Base-by-base conservation (phyloP, 345 rosid genomes). In the Hypericum androsaemum region DNA sequence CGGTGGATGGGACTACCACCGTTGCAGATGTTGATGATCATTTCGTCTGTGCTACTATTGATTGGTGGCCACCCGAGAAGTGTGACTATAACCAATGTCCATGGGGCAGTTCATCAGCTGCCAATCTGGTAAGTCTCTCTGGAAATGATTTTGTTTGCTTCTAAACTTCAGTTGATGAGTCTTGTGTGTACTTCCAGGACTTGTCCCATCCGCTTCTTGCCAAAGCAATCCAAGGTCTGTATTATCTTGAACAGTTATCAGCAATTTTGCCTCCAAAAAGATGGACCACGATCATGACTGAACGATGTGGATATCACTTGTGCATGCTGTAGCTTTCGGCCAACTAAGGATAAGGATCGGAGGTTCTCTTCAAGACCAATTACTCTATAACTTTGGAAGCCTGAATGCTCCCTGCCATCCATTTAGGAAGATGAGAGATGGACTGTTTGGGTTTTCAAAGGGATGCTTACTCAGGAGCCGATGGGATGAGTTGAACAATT, bases 61-160 rank as follows among this genome's bases (percentile, higher is more conserved):
- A 92, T 60, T 92, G 98, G 98, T 92, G 98, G 98, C 98, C 98
- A 59, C 95, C 80, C 69, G 95, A 92, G 54, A 92, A 92, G 72
- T 92, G 98, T 61, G 70, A 88, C 73, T 92, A 92, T 71, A 48
- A 83, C 35, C 86, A 80, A 35, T 92, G 98, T 60, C 97, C 98
- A 1, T 92, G 98, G 97, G 82, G 80, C 12, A 69, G 85, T 70
- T 62, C 97, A 50, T 92, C 98, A 40, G 94, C 56, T 7, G 68
- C 71, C 44, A 85, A 85, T 70, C 64, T 92, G 89, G 98, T 81
- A 73, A 68, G 78, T 32, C 37, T 37, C 36, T 41, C 11, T 59
- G 6, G 42, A n/a, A n/a, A 38, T n/a, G 37, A 45, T 13, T 39
- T 37, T n/a, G n/a, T 42, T 43, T 17, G 43, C 11, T 22, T 22